phyloP scores from a whole-genome alignment of 805 yeast species.

The Candida verbasci region DNA sequence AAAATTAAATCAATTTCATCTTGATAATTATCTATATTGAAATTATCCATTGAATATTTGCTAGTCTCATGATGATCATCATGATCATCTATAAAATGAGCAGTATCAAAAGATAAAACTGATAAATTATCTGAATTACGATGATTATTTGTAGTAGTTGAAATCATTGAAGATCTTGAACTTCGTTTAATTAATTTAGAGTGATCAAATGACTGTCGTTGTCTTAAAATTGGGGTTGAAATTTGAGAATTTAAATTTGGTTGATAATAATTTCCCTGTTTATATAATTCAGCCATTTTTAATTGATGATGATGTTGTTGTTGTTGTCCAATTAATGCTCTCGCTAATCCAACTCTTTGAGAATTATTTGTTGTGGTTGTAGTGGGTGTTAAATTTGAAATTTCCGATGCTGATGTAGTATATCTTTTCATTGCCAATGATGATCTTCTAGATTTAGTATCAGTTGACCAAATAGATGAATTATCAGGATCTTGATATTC shows the following conservation, averaged over 20 bases:
- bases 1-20: conserved; percentile 54
- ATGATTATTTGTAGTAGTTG: conserved; percentile 22
- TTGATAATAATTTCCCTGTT: not conserved
- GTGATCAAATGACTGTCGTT: conserved; percentile 26
- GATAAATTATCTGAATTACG: conserved; percentile 30
- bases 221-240: conserved; percentile 6
- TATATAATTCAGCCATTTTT: conserved; percentile 1
- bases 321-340: conserved; percentile 28
- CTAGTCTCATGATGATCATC: conserved; percentile 7
- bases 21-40: conserved; percentile 37
- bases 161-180: conserved; percentile 30
- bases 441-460: conserved; percentile 19
- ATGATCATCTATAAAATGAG: conserved; percentile 13
- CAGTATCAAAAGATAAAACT: conserved; percentile 34
- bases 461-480: conserved; percentile 36
- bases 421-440: conserved; percentile 29
- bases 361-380: conserved; percentile 6
- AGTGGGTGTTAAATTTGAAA: conserved; percentile 19
- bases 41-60: conserved; percentile 27
- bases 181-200: conserved; percentile 21
- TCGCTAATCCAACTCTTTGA: conserved; percentile 35
- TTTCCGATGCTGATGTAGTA: conserved; percentile 25
- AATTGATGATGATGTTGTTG: conserved; percentile 9
- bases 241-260: conserved; percentile 2
- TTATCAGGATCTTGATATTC: conserved; percentile 5